Conservation (phyloP, 1,139 yeast species). For the Yamadazyma aaseri region DNA sequence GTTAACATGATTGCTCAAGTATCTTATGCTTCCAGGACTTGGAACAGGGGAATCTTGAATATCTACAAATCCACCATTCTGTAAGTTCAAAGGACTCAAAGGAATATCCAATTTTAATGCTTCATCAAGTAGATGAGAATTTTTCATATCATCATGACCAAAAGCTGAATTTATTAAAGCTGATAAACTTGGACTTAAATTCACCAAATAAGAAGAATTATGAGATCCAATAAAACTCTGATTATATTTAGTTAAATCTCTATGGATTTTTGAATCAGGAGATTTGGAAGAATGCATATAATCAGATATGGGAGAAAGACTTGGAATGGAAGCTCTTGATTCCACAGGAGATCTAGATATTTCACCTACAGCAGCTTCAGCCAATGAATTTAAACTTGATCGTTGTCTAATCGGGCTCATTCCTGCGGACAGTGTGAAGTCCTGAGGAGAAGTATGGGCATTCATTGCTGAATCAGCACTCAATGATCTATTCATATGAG, state of each 20-base stretch:
- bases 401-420: conserved; percentile 2
- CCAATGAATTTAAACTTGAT: conserved; percentile 24
- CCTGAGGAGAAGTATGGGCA: conserved; percentile 5
- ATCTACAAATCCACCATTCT: conserved; percentile 13
- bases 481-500: conserved; percentile 15
- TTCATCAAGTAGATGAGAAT: conserved; percentile 13
- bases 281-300: conserved; percentile 15
- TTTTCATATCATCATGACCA: conserved; percentile 25
- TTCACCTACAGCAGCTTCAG: conserved; percentile 32
- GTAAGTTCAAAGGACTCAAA: conserved; percentile 33
- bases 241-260: not conserved
- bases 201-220: conserved; percentile 16
- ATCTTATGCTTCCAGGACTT: conserved; percentile 3
- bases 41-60: conserved; percentile 5
- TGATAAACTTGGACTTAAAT: conserved; percentile 43
- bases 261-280: conserved; percentile 6
- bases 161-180: conserved; percentile 46
- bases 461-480: conserved; percentile 15
- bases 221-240: conserved; percentile 4
- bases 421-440: conserved; percentile 9
- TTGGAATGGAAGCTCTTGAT: conserved; percentile 7
- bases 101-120: conserved; percentile 21
- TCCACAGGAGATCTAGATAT: conserved; percentile 18
- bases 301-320: conserved; percentile 22
- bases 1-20: conserved; percentile 1